Percentiles rank a stretch among this genome's conserved stretches.
Conservation (phyloP, 106 monocot genomes). For the Allium fistulosum region DNA sequence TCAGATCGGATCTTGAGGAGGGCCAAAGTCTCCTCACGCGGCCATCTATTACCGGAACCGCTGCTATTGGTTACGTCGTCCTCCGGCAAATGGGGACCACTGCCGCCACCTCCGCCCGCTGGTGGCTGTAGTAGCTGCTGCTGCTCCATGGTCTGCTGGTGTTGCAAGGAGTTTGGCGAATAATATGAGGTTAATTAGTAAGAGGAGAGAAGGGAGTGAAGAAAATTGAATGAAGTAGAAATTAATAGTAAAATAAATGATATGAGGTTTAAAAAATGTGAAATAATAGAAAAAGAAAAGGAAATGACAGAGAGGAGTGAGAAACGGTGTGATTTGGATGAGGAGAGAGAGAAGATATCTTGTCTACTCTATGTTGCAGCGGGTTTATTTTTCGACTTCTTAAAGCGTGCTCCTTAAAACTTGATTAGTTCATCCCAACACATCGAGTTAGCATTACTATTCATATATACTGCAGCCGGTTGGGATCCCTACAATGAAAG, state of each 20-base stretch:
- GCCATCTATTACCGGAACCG: slow-evolving; percentile 71
- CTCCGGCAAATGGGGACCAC: slow-evolving; percentile 15
- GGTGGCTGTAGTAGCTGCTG: neutral
- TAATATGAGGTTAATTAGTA: slow-evolving; percentile 10
- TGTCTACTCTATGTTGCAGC: too few species aligned
- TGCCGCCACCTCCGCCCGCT: slow-evolving; percentile 19
- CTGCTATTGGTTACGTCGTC: slow-evolving; percentile 27
- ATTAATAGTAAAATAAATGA: slow-evolving; percentile 28
- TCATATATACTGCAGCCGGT: too few species aligned
- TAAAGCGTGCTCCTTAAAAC: too few species aligned
- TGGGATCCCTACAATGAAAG: too few species aligned
- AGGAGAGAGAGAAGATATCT: slow-evolving; percentile 1
- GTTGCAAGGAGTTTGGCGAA: neutral
- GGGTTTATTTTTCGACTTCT: too few species aligned
- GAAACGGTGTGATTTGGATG: slow-evolving; percentile 6
- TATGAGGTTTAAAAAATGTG: slow-evolving; percentile 5
- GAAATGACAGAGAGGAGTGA: slow-evolving; percentile 19
- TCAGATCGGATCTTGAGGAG: slow-evolving; percentile 94
- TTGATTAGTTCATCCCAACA: too few species aligned
- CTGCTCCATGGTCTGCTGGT: neutral
- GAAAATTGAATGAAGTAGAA: slow-evolving; percentile 10
- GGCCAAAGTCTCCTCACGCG: slow-evolving; percentile 79
- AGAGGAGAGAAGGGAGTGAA: slow-evolving; percentile 6
- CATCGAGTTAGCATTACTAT: too few species aligned
- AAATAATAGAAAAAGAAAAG: slow-evolving; percentile 20